Evolutionary conservation across 352 stramenopile species (phyloP), one percentile per base, ranked within the genome.

Genomic region (Pythium aphanidermatum): DNA sequence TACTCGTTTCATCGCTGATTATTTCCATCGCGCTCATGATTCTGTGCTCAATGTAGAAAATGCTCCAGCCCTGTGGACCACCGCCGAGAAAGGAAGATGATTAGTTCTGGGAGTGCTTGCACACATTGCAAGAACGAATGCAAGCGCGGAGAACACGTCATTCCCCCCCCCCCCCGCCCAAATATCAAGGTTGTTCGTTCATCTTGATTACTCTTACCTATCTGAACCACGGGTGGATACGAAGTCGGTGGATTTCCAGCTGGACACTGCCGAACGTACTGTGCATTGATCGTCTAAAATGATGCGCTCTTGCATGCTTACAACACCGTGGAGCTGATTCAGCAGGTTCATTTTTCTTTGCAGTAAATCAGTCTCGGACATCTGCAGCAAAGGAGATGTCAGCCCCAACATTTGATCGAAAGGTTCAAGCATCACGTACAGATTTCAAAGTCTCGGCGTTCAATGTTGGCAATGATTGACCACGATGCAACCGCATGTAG

Each of bases 41-140:
- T n/a, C n/a, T n/a, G n/a, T n/a, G n/a, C n/a, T n/a, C n/a, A 5
- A 10, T 13, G 27, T 13, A 90, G 62, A 90, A 90, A 59, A 87
- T 90, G 73, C 63, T 90, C 31, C 78, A 90, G 55, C 78, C 78
- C n/a, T 90, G 78, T 28, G 74, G 78, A 1, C 78, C 70, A 1
- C 78, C 78, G 19, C 78, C 78, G 2, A 68, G 72, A 46, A 87
- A 86, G 51, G 74, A 90, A 44, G 74, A 90, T 11, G 78, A 85
- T 36, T 86, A 86, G 60, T 42, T 21, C 0, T 7, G 9, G 28
- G 28, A 32, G n/a, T n/a, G n/a, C n/a, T n/a, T n/a, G n/a, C n/a
- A n/a, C n/a, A n/a, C n/a, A n/a, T n/a, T n/a, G n/a, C n/a, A n/a
- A n/a, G n/a, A n/a, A n/a, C n/a, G n/a, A n/a, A n/a, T n/a, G n/a